phyloP scores from a whole-genome alignment of 75 land plant genomes.

The Picea glauca region DNA sequence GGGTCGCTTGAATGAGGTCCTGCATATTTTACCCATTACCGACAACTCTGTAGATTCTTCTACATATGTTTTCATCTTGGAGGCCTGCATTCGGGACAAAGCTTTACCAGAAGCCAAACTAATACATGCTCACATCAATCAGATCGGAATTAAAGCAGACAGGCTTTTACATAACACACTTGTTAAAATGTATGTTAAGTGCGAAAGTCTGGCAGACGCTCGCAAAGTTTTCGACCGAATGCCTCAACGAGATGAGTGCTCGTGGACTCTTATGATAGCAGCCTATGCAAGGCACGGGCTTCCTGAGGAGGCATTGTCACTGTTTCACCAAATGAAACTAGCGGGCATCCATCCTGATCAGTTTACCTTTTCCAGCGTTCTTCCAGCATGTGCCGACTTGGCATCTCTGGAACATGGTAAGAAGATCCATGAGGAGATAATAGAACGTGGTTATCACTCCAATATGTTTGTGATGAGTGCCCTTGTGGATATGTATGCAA shows the following conservation, averaged over 20 bases:
- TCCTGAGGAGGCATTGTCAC: constrained; percentile 4
- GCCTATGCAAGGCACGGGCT: constrained; percentile 29
- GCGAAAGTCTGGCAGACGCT: constrained; percentile 25
- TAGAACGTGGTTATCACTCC: constrained; percentile 16
- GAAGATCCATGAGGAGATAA: constrained; percentile 19
- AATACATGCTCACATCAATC: too few species aligned
- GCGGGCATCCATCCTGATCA: constrained; percentile 16
- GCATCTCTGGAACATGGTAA: constrained; percentile 16
- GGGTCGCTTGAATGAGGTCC: too few species aligned
- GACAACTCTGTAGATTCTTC: too few species aligned
- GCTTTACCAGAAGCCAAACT: too few species aligned
- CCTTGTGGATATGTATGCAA: constrained; percentile 41
- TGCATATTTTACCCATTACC: too few species aligned
- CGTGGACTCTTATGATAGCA: constrained; percentile 38
- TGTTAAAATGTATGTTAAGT: constrained; percentile 48
- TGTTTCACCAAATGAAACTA: constrained; percentile 22
- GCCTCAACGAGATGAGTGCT: constrained; percentile 17
- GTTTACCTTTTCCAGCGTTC: constrained; percentile 18
- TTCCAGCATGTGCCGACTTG: constrained; percentile 26
- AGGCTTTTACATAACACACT: constrained; percentile 15
- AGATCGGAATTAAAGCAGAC: too few species aligned
- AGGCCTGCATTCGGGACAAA: too few species aligned
- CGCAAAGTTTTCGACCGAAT: constrained; percentile 21
- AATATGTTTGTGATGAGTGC: constrained; percentile 27
- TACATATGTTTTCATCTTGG: too few species aligned